phyloP scores from a whole-genome alignment of 768 basidiomycete species.

The Pleurotus tuber-regium region DNA sequence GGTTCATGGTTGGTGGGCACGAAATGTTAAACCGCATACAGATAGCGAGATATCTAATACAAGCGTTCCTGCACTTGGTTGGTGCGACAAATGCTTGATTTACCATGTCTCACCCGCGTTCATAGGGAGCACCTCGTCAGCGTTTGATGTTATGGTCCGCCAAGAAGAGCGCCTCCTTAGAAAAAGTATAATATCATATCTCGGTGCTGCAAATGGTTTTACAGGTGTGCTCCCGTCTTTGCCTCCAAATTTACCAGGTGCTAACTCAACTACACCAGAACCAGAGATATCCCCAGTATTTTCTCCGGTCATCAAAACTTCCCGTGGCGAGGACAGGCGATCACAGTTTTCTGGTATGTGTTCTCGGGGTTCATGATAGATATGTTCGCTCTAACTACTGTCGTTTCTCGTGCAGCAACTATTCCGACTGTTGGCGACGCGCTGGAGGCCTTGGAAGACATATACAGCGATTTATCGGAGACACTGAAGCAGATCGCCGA shows the following conservation, averaged over 20 bases:
- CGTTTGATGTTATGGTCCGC: constrained; percentile 57
- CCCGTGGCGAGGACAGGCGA: constrained; percentile 55
- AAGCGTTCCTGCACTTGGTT: constrained; percentile 54
- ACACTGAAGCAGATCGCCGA: constrained; percentile 66
- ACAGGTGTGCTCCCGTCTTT: constrained; percentile 41
- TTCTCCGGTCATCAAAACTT: constrained; percentile 60
- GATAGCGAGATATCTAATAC: constrained; percentile 63
- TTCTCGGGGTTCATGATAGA: neutral
- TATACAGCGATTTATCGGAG: constrained; percentile 58
- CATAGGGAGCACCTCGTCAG: constrained; percentile 23
- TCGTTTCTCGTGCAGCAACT: constrained; percentile 52
- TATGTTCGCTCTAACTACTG: constrained; percentile 3
- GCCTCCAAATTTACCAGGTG: neutral
- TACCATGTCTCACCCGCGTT: neutral
- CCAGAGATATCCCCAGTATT: constrained; percentile 71
- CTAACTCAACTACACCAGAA: constrained; percentile 35
- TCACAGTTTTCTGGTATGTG: constrained; percentile 58
- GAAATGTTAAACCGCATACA: constrained; percentile 57
- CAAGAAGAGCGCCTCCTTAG: constrained; percentile 56
- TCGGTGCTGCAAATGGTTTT: constrained; percentile 71
- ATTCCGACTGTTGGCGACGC: constrained; percentile 76
- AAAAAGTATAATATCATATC: constrained; percentile 62
- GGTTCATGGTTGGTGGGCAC: constrained; percentile 54
- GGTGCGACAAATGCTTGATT: constrained; percentile 11
- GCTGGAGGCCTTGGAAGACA: constrained; percentile 60